Base-by-base conservation (phyloP, 2,329 filamentous ascomycete genomes). In the Fusarium sulawesiense region DNA sequence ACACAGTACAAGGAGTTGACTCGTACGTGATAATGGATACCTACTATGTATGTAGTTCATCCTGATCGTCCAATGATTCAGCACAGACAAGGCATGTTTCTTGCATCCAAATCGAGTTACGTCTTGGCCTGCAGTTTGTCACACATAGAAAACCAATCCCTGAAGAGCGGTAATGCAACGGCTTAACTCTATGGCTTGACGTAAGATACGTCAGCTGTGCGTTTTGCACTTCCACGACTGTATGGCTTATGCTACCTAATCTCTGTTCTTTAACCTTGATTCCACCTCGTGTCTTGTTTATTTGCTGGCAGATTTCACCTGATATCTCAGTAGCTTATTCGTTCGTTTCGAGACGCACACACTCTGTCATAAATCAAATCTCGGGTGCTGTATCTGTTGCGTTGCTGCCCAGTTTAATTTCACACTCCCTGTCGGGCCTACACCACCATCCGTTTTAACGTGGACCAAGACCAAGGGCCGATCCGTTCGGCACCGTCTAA, bases 401-500 rank as follows among this genome's bases (percentile, higher is more conserved):
- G 18, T 60, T 69, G 65, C 60, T 69, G 65, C 60, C 66, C 66
- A 66, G 66, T 51, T 65, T 72, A 70, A 56, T 56, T 65, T 64
- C 69, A 70, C 56, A 34, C 49, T 56, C 54, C 46, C 41, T 64
- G 55, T 70, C 53, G 55, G 50, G 58, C 56, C 55, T 63, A 64
- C 65, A 55, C 63, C 65, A 47, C 60, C 59, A 56, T 45, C 70
- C 47, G 59, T 48, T 56, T 65, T 72, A 71, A 73, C 73, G 73
- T 75, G 72, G 73, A 66, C 57, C 34, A 37, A 37, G 34, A 37
- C 34, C 72, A 73, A 75, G 73, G 73, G 70, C 72, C 73, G 73
- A 71, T 73, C 73, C 73, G 73, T 69, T 65, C 68, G 64, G 70
- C 68, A 55, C 68, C 60, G 44, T 67, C 62, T 53, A 40, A 41